phyloP scores from a whole-genome alignment of 441 rosid species.

The Omphalea diandra region DNA sequence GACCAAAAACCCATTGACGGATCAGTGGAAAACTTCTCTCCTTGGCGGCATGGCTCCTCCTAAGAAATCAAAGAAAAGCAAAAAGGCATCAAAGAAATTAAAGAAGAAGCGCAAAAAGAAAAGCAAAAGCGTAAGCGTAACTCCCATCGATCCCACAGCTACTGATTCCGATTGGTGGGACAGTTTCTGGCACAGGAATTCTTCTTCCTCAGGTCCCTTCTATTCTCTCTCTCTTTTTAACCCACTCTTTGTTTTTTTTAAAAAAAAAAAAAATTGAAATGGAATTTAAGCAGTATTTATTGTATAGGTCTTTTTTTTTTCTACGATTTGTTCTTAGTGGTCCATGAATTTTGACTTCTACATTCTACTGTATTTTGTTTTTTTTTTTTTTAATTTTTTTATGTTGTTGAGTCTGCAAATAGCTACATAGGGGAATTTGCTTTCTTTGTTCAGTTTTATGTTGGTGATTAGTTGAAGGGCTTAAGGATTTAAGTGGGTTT shows the following conservation, averaged over 20 bases:
- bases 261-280: too few species aligned
- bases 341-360: not conserved
- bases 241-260: not conserved
- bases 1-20: not conserved
- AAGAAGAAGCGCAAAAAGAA: conserved; percentile 34
- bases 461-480: not conserved
- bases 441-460: too few species aligned
- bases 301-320: not conserved
- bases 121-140: conserved; percentile 36
- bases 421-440: not conserved
- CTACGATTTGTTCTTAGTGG: not conserved
- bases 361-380: not conserved
- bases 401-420: not conserved
- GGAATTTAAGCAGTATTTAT: not conserved
- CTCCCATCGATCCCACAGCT: conserved; percentile 66
- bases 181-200: conserved; percentile 75
- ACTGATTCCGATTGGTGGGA: conserved; percentile 93
- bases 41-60: conserved; percentile 43
- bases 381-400: not conserved
- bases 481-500: conserved; percentile 1
- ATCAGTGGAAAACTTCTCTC: not conserved
- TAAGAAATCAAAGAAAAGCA: conserved; percentile 55
- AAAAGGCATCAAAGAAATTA: conserved; percentile 53
- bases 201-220: conserved; percentile 60
- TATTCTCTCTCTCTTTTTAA: conserved; percentile 1